These are phyloP conservation scores for Arthrobotrys iridis DNA, from an alignment of 2,329 filamentous ascomycete genomes.

Conservation along the genomic window DNA sequence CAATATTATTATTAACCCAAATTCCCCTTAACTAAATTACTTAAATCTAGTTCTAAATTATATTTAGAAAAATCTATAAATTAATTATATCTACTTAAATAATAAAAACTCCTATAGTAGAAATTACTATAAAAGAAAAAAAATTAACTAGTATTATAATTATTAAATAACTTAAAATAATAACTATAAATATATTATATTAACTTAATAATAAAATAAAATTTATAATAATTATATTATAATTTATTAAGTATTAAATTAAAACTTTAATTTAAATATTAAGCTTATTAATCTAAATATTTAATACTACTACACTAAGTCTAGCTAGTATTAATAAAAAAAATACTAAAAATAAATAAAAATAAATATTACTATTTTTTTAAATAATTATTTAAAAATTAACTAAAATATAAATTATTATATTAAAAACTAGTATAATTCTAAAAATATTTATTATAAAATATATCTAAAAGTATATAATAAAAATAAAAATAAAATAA, in stretches of 20 bases:
- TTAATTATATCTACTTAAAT: not conserved
- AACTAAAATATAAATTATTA: constrained; percentile 55
- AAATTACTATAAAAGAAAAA: not conserved
- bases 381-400: no score
- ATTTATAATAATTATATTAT: not conserved
- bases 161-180: not conserved
- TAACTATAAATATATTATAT: not conserved
- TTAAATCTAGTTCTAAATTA: constrained; percentile 6
- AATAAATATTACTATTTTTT: constrained; percentile 35
- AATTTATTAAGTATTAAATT: no score
- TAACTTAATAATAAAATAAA: not conserved
- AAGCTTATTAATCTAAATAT: not conserved
- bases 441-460: constrained; percentile 20
- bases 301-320: constrained; percentile 6
- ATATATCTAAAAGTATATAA: no score
- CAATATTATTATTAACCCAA: no score
- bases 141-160: no score
- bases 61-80: not conserved
- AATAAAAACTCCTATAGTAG: no score
- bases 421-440: constrained; percentile 34
- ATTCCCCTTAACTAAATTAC: no score
- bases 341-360: not conserved
- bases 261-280: not conserved
- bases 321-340: constrained; percentile 7
- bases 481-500: constrained; percentile 34